Conservation (phyloP, 495 filamentous ascomycete species). For the Penicillium steckii region DNA sequence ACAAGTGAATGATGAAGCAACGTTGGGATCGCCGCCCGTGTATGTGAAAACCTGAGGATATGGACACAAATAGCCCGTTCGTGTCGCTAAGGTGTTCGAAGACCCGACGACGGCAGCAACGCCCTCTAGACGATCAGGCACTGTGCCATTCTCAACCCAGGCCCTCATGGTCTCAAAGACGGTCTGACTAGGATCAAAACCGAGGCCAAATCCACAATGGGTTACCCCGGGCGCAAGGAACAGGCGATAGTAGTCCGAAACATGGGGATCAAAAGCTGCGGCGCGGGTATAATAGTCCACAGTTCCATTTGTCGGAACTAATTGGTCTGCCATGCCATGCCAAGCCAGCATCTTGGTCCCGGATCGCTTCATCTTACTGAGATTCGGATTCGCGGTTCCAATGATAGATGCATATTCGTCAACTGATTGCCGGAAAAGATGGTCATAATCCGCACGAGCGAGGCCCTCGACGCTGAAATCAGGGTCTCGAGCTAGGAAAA, state of each 20-base stretch:
- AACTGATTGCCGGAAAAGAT: slow-evolving; percentile 3
- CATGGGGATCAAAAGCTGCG: not conserved
- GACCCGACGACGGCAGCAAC: slow-evolving; percentile 1
- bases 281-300: slow-evolving; percentile 10
- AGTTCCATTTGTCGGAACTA: slow-evolving; percentile 16
- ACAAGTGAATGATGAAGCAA: slow-evolving; percentile 1
- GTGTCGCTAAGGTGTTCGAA: slow-evolving; percentile 5
- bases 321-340: slow-evolving; percentile 30
- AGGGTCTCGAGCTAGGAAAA: slow-evolving; percentile 40
- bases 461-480: slow-evolving; percentile 33
- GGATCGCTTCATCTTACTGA: slow-evolving; percentile 24
- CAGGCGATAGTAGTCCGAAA: slow-evolving; percentile 21
- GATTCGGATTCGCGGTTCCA: slow-evolving; percentile 32
- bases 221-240: slow-evolving; percentile 14
- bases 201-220: slow-evolving; percentile 9
- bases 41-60: slow-evolving; percentile 10
- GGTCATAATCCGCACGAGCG: slow-evolving; percentile 19
- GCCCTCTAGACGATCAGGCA: slow-evolving; percentile 5
- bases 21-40: slow-evolving; percentile 20
- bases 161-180: slow-evolving; percentile 8
- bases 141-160: slow-evolving; percentile 13
- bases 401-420: slow-evolving; percentile 24
- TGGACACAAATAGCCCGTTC: slow-evolving; percentile 6
- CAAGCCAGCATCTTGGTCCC: slow-evolving; percentile 48
- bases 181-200: slow-evolving; percentile 11